phyloP scores from a whole-genome alignment of 768 basidiomycete genomes.

The Serendipita sp. region DNA sequence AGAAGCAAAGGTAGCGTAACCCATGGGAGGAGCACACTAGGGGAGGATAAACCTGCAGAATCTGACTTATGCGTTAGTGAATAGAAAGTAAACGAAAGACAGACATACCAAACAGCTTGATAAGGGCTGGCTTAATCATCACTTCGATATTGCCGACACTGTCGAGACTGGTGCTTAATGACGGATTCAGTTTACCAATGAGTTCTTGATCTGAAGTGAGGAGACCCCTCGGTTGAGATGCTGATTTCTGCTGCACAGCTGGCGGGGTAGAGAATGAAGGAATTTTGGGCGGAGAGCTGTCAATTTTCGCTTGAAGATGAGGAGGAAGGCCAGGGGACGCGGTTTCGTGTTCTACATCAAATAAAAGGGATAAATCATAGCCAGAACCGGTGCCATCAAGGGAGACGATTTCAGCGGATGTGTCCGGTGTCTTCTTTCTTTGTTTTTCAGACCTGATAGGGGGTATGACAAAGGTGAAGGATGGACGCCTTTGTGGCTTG shows the following conservation, averaged over 20 bases:
- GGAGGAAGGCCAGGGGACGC: neutral
- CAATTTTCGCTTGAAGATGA: neutral
- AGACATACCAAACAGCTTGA: constrained; percentile 3
- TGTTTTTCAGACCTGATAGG: neutral
- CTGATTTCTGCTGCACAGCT: too few relatives aligned
- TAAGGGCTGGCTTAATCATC: neutral
- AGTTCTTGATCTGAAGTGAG: neutral
- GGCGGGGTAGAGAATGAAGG: too few relatives aligned
- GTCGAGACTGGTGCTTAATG: neutral
- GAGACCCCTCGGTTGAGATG: neutral
- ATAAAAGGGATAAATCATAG: neutral
- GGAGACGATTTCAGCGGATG: neutral
- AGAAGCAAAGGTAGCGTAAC: neutral
- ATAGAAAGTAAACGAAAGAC: neutral
- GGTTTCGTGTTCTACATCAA: neutral
- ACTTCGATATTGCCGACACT: neutral
- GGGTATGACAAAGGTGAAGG: neutral
- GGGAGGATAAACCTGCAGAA: neutral
- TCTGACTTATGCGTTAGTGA: neutral
- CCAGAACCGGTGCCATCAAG: neutral
- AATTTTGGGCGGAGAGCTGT: too few relatives aligned
- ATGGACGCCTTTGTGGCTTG: neutral
- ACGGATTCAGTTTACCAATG: neutral
- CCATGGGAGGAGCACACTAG: neutral
- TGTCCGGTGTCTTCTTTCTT: neutral